Evolutionary conservation across 2,329 filamentous ascomycete genomes (phyloP), one percentile per base, ranked within the genome.

Genomic region (Paracamarosporium sp.): DNA sequence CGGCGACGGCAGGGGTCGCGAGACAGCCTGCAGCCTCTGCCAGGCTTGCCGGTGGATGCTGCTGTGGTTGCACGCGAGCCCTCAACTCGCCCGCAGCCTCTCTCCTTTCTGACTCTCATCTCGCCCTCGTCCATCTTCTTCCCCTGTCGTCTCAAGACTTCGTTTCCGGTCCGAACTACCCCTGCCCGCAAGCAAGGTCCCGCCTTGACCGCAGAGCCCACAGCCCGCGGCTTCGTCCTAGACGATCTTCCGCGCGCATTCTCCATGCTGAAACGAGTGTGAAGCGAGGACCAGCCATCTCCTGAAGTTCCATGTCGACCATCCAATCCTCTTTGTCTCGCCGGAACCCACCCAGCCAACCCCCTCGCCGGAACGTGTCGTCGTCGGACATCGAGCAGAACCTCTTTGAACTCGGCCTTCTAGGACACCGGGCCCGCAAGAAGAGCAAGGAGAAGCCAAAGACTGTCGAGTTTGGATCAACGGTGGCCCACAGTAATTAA

Each of bases 181-280:
- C 61, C 44, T 55, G 47, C 61, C 44, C 53, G 47, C 35, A 33
- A 17, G n/a, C 36, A 51, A 40, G 48, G 48, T 51, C 57, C 54
- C 36, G 51, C 43, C 43, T 41, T 50, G 55, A 47, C 48, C 33
- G 33, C 55, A 46, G 47, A 55, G 53, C 58, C 54, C 28, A 56
- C 53, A 57, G 53, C 50, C 44, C 43, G 45, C 47, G 55, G 60
- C 56, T 56, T 60, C 57, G 40, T 55, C 55, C 27, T 60, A 63
- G 62, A 31, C 63, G 64, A 64, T 65, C 65, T 65, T 63, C 63
- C 65, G 52, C 60, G 53, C 55, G 61, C 64, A 66, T 64, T 70
- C 66, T 74, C 57, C 57, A 73, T 75, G 69, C 71, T 76, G 74
- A 76, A 76, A 76, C 74, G 68, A 69, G 66, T 64, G 67, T 76